Base-by-base conservation (phyloP, 2,329 filamentous ascomycete genomes). In the Aureobasidium namibiae region DNA sequence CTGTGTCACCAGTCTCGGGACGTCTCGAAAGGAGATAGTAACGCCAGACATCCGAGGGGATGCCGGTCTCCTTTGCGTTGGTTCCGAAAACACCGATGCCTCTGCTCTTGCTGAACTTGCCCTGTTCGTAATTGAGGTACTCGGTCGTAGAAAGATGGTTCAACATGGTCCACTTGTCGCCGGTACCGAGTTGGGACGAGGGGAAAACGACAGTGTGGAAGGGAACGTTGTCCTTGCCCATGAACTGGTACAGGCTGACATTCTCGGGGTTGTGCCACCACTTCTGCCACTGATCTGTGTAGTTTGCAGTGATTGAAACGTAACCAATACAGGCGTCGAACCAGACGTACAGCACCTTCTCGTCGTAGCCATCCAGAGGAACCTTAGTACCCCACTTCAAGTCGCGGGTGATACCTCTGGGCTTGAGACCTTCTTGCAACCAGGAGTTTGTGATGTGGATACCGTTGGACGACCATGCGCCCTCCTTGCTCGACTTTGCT, bases 191-290 rank as follows among this genome's bases (percentile, higher is more conserved):
- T 72, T 96, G 88, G 42, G 86, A 91, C 31, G 83, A 89, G 1
- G 92, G 92, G 79, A 95, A 96, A 69, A 95, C 91, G 68, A 96
- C 89, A 45, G 88, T 89, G 76, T 96, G 91, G 79, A 92, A 94
- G 7, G 85, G 85, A 16, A 90, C 88, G 65, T 92, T 92, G 72
- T 92, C 89, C 73, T 96, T 96, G 75, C 92, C 92, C 84, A 96
- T 89, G 79, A 96, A 95, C 76, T 96, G 92, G 73, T 94, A 96
- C 13, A 96, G 82, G 69, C 87, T 83, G 49, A 96, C 91, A 34
- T 95, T 81, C 45, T 95, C 87, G 0, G 90, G 90, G 72, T 95
- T 88, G 69, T 88, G 86, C 92, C 92, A 96, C 92, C 92, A 96
- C 69, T 89, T 82, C 76, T 95, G 86, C 92, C 92, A 96, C 63